Base-by-base conservation (phyloP, 495 filamentous ascomycete genomes). In the Penicillium bovifimosum region DNA sequence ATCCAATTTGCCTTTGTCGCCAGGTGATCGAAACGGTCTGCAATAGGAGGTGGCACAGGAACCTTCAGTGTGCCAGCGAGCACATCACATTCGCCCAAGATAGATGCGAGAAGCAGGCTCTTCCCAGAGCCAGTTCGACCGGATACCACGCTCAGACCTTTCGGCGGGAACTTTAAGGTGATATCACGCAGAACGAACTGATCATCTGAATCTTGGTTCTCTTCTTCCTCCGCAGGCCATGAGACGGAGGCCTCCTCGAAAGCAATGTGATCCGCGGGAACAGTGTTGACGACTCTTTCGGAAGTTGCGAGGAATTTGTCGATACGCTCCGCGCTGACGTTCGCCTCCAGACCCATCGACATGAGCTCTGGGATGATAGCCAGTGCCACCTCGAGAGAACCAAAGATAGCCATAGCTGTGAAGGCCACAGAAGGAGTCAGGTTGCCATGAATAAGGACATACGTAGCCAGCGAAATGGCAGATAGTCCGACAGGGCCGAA, bases 401-500 rank as follows among this genome's bases (percentile, higher is more conserved):
- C 78, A 66, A 95, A 91, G 29, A 95, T 72, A 2, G 84, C 78
- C 39, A 95, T 76, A 44, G 86, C 82, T 13, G 90, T 90, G 55
- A 95, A 95, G 2, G 90, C 90, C 13, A 91, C 80, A 0, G 87
- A 88, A 3, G 90, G 81, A 1, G 81, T 74, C 4, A 95, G 71
- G 0, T 73, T 67, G 2, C 84, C 82, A 47, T 86, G 60, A 0
- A 86, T 58, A 8, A 78, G 39, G 2, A 87, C 82, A 60, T 92
- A 91, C 5, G 83, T 76, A 0, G 83, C 78, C 10, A 95, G 66
- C 0, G 88, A 82, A 11, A 83, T 77, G 5, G 85, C 87, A 2
- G 88, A 83, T 9, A 95, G 76, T 47, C 90, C 65, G 27, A 93
- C 75, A 0, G 90, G 90, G 27, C 85, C 76, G 28, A 84, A 75